Conservation (phyloP, 2,329 filamentous ascomycete genomes). For the Rhytidhysteron rufulum region DNA sequence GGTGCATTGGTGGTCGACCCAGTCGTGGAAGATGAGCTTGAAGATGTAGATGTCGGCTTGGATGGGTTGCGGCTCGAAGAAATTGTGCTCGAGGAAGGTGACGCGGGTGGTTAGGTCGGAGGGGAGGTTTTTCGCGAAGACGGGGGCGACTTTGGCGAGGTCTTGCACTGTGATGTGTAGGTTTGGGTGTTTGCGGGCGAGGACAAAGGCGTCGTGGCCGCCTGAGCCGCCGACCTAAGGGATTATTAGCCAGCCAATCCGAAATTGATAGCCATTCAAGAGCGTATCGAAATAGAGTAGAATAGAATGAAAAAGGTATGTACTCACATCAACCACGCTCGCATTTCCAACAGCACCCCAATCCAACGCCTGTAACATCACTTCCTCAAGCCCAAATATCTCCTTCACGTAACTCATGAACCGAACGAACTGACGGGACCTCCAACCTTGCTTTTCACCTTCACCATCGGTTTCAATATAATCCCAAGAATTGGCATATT, state of each 20-base stretch:
- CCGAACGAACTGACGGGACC: too few species aligned
- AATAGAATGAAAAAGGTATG: too few species aligned
- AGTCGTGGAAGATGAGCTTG: constrained; percentile 61
- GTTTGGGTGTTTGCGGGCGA: constrained; percentile 10
- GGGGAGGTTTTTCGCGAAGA: constrained; percentile 22
- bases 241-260: constrained; percentile 30
- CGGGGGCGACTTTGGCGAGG: constrained; percentile 12
- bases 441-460: too few species aligned
- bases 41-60: constrained; percentile 54
- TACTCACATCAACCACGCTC: too few species aligned
- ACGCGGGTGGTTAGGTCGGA: constrained; percentile 21
- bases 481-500: too few species aligned
- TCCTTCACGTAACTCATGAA: too few species aligned
- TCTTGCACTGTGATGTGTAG: constrained; percentile 29
- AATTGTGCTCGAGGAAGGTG: constrained; percentile 50
- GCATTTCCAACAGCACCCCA: too few species aligned
- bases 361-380: too few species aligned
- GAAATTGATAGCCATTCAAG: too few species aligned
- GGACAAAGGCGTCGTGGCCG: constrained; percentile 3
- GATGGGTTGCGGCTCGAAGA: constrained; percentile 55
- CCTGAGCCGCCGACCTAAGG: constrained; percentile 27
- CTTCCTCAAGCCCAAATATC: too few species aligned
- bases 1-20: constrained; percentile 42
- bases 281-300: too few species aligned
- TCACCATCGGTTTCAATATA: too few species aligned